Evolutionary conservation across 2,329 filamentous ascomycete genomes (phyloP).

Genomic region (Aspergillus sp.): DNA sequence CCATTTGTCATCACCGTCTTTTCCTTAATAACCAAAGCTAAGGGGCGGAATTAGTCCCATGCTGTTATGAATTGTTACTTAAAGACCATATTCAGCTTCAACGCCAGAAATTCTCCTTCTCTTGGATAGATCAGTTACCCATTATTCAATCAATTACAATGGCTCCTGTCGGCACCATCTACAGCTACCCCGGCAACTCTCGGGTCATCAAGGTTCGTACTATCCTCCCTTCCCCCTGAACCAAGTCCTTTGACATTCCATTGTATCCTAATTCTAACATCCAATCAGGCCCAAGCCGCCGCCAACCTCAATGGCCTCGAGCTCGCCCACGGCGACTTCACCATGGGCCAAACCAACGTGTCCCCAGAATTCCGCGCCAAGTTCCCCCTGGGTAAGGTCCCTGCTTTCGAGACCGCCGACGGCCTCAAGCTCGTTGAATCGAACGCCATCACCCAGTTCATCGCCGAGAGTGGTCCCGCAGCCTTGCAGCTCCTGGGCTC

Average conservation of each 20-base stretch:
- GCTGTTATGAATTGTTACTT: neutral
- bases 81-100: neutral
- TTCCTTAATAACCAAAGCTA: neutral
- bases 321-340: slow-evolving; percentile 35
- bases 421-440: slow-evolving; percentile 46
- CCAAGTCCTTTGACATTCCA: too few species aligned
- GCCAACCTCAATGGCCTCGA: slow-evolving; percentile 38
- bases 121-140: neutral
- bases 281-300: slow-evolving; percentile 27
- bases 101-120: too few species aligned
- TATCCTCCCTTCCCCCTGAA: neutral
- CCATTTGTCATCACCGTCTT: neutral
- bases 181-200: slow-evolving; percentile 22
- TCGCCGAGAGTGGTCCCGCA: slow-evolving; percentile 48
- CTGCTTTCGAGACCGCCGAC: slow-evolving; percentile 50
- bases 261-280: neutral
- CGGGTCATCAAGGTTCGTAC: slow-evolving; percentile 20
- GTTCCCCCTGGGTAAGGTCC: slow-evolving; percentile 55
- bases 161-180: slow-evolving; percentile 19
- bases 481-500: slow-evolving; percentile 48
- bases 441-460: slow-evolving; percentile 49
- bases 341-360: slow-evolving; percentile 45
- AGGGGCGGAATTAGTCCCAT: too few species aligned
- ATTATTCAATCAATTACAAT: slow-evolving; percentile 7
- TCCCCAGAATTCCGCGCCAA: slow-evolving; percentile 49